A percentile compares a stretch with the other conserved stretches of the same genome.
phyloP scores from a whole-genome alignment of 2,329 filamentous ascomycete genomes.

The Xylaria sp. region DNA sequence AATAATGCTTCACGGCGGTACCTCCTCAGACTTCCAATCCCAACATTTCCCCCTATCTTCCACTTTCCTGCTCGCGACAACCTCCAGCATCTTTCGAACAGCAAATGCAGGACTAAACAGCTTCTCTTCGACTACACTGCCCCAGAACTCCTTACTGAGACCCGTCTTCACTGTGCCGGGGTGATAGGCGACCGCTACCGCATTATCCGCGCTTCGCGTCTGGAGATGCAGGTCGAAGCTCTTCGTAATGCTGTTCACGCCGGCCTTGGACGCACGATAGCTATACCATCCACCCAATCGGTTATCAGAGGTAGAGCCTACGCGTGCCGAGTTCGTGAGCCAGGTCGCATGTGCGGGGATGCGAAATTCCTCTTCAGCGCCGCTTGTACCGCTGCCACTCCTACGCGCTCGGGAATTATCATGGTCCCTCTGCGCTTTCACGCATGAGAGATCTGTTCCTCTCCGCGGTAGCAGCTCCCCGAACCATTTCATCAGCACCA shows the following conservation, averaged over 20 bases:
- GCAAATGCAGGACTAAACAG: conserved; percentile 75
- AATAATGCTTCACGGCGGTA: conserved; percentile 61
- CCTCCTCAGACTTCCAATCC: conserved; percentile 76
- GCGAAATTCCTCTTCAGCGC: background rate
- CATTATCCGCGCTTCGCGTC: conserved; percentile 67
- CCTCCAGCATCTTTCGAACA: conserved; percentile 70
- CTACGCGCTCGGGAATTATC: background rate
- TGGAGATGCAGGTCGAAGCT: conserved; percentile 76
- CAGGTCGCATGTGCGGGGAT: conserved; percentile 70
- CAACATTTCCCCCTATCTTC: conserved; percentile 71
- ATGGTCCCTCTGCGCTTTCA: background rate
- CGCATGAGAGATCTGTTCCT: conserved; percentile 51
- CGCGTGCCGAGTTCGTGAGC: conserved; percentile 81
- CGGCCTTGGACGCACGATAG: conserved; percentile 81
- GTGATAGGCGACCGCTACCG: conserved; percentile 77
- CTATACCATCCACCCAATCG: conserved; percentile 81
- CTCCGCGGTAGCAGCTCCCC: conserved; percentile 73
- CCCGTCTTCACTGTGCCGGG: conserved; percentile 84
- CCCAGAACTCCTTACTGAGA: conserved; percentile 79
- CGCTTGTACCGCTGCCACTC: background rate
- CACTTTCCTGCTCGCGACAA: conserved; percentile 63
- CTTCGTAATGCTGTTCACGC: conserved; percentile 76
- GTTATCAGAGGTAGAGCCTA: conserved; percentile 80
- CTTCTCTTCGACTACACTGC: conserved; percentile 66
- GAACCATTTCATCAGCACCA: conserved; percentile 83